These are phyloP conservation scores for Auricularia heimuer DNA, from an alignment of 768 basidiomycete species.

Conservation along the genomic window DNA sequence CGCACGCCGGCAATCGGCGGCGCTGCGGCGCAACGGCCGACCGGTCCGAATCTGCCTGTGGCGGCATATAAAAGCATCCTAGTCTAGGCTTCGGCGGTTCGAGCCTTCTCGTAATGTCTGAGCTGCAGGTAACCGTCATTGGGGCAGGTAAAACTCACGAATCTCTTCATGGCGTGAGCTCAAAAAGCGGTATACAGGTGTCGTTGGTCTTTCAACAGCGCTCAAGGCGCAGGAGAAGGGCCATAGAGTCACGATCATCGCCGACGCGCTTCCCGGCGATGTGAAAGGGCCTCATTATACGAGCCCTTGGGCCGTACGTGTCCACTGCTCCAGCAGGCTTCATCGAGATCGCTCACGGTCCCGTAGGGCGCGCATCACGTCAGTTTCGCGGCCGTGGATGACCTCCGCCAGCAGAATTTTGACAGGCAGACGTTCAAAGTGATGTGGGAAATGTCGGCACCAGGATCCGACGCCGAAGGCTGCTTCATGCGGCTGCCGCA, in stretches of 20 bases:
- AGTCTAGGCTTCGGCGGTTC: too few relatives aligned
- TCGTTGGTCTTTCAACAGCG: slow-evolving; percentile 70
- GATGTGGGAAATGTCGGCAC: slow-evolving; percentile 62
- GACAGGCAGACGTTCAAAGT: slow-evolving; percentile 65
- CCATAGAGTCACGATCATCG: slow-evolving; percentile 61
- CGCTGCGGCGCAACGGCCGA: too few relatives aligned
- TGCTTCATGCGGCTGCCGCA: slow-evolving; percentile 59
- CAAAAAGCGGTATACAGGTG: slow-evolving; percentile 35
- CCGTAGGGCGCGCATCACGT: slow-evolving; percentile 73
- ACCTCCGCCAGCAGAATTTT: slow-evolving; percentile 48
- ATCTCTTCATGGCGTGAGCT: too few relatives aligned
- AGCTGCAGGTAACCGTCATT: too few relatives aligned
- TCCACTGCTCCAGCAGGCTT: background rate
- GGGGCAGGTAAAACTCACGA: too few relatives aligned
- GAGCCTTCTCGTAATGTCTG: too few relatives aligned
- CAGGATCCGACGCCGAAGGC: slow-evolving; percentile 40
- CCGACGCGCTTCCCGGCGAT: slow-evolving; percentile 65
- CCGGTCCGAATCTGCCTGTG: too few relatives aligned
- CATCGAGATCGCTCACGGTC: background rate
- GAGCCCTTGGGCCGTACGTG: slow-evolving; percentile 70
- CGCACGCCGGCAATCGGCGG: too few relatives aligned
- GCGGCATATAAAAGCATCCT: too few relatives aligned
- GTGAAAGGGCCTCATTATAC: slow-evolving; percentile 64
- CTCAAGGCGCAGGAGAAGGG: slow-evolving; percentile 56
- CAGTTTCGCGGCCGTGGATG: slow-evolving; percentile 37